Conservation (phyloP, 352 stramenopile genomes). For the Globisporangium takayamanum region DNA sequence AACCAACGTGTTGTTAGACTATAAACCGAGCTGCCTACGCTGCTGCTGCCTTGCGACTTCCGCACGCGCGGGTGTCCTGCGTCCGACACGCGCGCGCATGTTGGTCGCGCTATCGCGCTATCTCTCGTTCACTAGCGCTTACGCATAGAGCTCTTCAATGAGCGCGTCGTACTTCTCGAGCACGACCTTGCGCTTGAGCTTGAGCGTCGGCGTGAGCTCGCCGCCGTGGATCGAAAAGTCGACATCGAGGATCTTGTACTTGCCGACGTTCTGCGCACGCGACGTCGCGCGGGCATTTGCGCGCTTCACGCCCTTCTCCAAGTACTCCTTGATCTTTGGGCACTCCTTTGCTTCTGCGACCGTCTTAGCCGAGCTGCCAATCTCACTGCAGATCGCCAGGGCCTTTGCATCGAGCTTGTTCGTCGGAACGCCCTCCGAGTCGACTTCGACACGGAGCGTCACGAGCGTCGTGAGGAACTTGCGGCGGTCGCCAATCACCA, state of each 20-base stretch:
- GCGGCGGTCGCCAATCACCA: constrained; percentile 91
- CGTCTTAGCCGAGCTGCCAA: constrained; percentile 65
- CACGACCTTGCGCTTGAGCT: constrained; percentile 93
- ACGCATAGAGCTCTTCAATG: constrained; percentile 87
- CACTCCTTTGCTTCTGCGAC: constrained; percentile 57
- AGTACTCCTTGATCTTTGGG: constrained; percentile 73
- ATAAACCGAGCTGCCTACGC: too few relatives aligned
- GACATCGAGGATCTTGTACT: constrained; percentile 81
- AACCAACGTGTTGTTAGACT: too few relatives aligned
- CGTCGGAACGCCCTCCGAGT: constrained; percentile 77
- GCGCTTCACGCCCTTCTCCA: constrained; percentile 71
- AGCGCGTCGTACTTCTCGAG: constrained; percentile 88
- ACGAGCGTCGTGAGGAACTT: constrained; percentile 91
- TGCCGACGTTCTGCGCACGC: constrained; percentile 78
- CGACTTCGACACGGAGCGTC: constrained; percentile 76
- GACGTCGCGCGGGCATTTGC: constrained; percentile 70
- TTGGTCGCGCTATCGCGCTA: too few relatives aligned
- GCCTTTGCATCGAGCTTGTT: constrained; percentile 73
- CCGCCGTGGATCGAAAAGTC: constrained; percentile 89
- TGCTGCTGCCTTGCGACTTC: too few relatives aligned
- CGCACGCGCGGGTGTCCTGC: too few relatives aligned
- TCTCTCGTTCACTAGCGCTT: too few relatives aligned
- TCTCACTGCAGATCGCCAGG: constrained; percentile 46
- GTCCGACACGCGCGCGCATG: too few relatives aligned
- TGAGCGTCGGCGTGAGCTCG: constrained; percentile 95